Percentiles rank a stretch among this genome's conserved stretches.
Evolutionary conservation across 176 grass and related monocot genomes (phyloP).

Genomic region (Thinopyrum elongatum): DNA sequence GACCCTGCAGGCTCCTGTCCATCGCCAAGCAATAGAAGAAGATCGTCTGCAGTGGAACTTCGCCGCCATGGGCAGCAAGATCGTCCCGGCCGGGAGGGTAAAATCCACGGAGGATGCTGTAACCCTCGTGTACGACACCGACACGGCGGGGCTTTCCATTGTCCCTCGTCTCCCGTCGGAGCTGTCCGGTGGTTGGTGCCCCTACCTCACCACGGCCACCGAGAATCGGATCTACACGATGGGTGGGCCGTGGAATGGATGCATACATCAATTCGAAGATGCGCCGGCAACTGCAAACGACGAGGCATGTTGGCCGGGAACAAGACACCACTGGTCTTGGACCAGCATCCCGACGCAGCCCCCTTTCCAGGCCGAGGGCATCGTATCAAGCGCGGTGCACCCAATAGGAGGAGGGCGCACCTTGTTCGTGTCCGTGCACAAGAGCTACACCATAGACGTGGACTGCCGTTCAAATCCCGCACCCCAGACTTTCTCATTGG

Average conservation of each 20-base stretch:
- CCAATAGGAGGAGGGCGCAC: background rate
- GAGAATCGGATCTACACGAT: too few species aligned
- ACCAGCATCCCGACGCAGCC: background rate
- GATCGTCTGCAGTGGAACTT: background rate
- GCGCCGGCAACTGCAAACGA: too few species aligned
- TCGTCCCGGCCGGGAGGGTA: background rate
- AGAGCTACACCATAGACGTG: too few species aligned
- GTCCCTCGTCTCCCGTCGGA: background rate
- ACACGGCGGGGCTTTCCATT: background rate
- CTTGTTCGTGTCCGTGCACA: too few species aligned
- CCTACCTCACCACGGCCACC: too few species aligned
- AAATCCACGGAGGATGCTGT: background rate
- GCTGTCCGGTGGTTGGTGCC: too few species aligned
- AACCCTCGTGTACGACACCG: background rate
- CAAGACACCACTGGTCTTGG: background rate
- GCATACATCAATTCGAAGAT: too few species aligned
- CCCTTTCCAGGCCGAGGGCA: background rate
- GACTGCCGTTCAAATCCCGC: too few species aligned
- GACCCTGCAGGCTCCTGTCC: background rate
- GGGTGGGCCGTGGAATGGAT: too few species aligned
- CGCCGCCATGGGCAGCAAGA: background rate
- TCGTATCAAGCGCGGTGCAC: background rate
- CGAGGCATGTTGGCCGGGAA: background rate
- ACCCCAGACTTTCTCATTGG: background rate
- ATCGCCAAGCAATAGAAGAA: background rate